Evolutionary conservation across 176 grass and related monocot species (phyloP).

Genomic region (Oryza nivara): DNA sequence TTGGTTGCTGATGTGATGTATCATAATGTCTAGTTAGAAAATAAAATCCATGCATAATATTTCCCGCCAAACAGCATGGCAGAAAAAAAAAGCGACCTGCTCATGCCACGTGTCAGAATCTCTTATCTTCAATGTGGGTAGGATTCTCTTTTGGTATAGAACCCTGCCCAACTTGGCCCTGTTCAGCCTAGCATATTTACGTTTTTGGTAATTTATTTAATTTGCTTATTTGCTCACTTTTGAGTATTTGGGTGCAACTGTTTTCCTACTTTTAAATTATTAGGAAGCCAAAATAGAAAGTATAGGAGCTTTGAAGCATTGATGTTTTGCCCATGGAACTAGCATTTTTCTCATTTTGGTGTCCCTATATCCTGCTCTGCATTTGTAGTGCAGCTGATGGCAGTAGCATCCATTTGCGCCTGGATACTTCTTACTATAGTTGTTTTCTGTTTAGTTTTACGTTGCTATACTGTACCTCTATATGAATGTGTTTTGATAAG

Average conservation of each 20-base stretch:
- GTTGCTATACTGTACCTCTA: not conserved
- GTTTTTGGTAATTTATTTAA: slow-evolving; percentile 4
- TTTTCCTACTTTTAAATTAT: slow-evolving; percentile 24
- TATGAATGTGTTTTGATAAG: slow-evolving; percentile 1
- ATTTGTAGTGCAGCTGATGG: not conserved
- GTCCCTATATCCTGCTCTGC: not conserved
- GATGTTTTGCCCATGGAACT: not conserved
- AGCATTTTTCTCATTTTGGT: not conserved
- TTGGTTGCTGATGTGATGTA: not conserved
- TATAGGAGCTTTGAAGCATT: not conserved
- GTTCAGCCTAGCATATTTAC: not conserved
- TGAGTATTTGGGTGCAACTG: not conserved
- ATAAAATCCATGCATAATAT: not conserved
- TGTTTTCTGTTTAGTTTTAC: not conserved
- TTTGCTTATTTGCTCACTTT: not conserved
- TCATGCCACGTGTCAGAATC: not conserved
- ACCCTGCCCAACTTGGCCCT: not conserved
- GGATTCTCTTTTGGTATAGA: not conserved
- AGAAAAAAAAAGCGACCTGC: not conserved
- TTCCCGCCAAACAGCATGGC: not conserved
- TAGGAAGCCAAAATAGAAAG: slow-evolving; percentile 1
- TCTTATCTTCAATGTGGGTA: not conserved
- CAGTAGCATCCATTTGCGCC: not conserved
- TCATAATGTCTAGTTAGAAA: not conserved
- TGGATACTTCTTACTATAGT: not conserved